Evolutionary conservation across 164 flowering plant species (phyloP).

Genomic region (Malania oleifera): DNA sequence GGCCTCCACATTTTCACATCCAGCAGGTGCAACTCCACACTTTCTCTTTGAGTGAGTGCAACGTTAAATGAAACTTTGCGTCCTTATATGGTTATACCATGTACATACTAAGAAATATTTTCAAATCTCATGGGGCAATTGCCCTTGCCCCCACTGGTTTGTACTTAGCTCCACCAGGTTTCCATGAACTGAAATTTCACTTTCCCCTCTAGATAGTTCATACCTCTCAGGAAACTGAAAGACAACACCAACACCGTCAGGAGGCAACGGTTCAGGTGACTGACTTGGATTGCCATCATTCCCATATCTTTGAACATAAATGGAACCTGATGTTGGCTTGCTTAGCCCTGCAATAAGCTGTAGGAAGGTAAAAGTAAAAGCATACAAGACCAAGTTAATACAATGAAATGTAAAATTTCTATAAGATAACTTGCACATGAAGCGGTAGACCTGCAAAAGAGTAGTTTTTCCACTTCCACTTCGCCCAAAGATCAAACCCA

Average conservation of each 20-base stretch:
- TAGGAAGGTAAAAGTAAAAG: constrained; percentile 7
- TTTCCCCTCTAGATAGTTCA: not conserved
- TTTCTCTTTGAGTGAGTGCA: too few relatives aligned
- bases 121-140: too few relatives aligned
- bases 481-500: constrained; percentile 91
- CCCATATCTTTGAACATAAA: constrained; percentile 54
- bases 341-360: constrained; percentile 93
- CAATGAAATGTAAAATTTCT: not conserved
- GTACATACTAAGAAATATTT: too few relatives aligned
- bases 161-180: too few relatives aligned
- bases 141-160: too few relatives aligned
- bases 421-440: constrained; percentile 1
- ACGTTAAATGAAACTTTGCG: too few relatives aligned
- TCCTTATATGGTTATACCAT: too few relatives aligned
- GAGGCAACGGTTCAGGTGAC: constrained; percentile 45
- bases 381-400: not conserved
- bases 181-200: not conserved
- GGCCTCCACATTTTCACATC: too few relatives aligned
- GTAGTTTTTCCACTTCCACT: constrained; percentile 99
- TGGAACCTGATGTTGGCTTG: constrained; percentile 89
- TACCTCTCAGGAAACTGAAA: constrained; percentile 99
- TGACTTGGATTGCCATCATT: constrained; percentile 52
- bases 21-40: too few relatives aligned
- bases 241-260: constrained; percentile 88
- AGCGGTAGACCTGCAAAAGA: constrained; percentile 71